Evolutionary conservation across 2,329 filamentous ascomycete species (phyloP).

Genomic region (Laburnicola sp.): DNA sequence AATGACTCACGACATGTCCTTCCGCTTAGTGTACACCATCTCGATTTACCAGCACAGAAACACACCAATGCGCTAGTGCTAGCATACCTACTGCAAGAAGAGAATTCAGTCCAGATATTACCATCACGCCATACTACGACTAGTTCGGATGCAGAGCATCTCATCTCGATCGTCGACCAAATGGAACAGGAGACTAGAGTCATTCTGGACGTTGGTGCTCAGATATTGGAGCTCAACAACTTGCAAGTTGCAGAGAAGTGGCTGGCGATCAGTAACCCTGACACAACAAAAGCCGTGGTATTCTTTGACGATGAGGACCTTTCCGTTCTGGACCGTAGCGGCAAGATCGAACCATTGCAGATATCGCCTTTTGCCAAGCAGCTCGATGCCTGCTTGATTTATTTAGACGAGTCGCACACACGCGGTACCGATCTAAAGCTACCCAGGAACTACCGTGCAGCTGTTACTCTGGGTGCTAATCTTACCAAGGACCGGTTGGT

Average conservation of each 20-base stretch:
- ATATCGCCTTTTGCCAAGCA: constrained; percentile 62
- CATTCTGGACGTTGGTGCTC: constrained; percentile 71
- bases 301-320: constrained; percentile 64
- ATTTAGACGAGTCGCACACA: constrained; percentile 71
- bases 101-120: constrained; percentile 38
- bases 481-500: constrained; percentile 70
- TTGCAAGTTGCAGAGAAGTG: constrained; percentile 53
- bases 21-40: constrained; percentile 59
- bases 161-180: constrained; percentile 52
- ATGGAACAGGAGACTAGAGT: constrained; percentile 56
- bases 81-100: constrained; percentile 57
- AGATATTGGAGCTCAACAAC: constrained; percentile 63
- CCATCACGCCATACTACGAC: background rate
- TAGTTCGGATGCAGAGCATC: constrained; percentile 37
- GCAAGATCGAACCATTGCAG: constrained; percentile 54
- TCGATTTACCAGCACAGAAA: constrained; percentile 57
- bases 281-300: constrained; percentile 51
- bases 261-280: constrained; percentile 54
- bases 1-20: constrained; percentile 64
- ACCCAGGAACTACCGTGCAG: constrained; percentile 62
- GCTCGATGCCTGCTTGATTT: constrained; percentile 64
- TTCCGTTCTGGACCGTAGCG: constrained; percentile 56
- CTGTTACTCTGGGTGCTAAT: constrained; percentile 66
- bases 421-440: constrained; percentile 69
- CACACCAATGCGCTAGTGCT: constrained; percentile 72